phyloP scores from a whole-genome alignment of 179 eudicot species.

The Beta macrorhiza region DNA sequence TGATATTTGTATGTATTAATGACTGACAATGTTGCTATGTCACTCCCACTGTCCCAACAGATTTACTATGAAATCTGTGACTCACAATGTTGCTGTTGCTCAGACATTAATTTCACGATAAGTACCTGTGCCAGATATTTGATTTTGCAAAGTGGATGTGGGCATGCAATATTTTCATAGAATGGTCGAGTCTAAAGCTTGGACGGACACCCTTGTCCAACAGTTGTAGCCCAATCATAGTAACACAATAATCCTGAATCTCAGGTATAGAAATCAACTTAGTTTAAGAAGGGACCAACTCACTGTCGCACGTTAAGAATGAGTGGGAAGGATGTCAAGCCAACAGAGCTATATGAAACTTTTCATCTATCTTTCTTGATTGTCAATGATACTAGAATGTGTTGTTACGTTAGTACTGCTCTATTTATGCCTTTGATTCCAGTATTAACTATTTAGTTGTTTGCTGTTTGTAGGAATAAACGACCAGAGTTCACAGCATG shows the following conservation, averaged over 20 bases:
- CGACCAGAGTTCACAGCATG: slow-evolving; percentile 95
- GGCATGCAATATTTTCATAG: neutral
- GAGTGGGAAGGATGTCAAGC: neutral
- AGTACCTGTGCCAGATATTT: neutral
- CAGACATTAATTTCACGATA: neutral
- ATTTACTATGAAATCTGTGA: neutral
- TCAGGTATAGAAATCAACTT: neutral
- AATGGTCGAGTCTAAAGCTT: neutral
- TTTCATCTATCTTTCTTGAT: neutral
- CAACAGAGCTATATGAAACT: neutral
- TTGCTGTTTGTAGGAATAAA: slow-evolving; percentile 63
- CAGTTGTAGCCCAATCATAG: neutral
- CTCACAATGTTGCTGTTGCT: neutral
- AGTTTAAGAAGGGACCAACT: neutral
- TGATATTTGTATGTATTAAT: neutral
- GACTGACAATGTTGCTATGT: neutral
- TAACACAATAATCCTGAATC: neutral
- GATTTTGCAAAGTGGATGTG: neutral
- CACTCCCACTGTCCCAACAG: neutral
- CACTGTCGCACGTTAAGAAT: too few species aligned
- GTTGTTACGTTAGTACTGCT: neutral
- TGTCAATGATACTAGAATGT: neutral
- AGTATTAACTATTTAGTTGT: slow-evolving; percentile 13
- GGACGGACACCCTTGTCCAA: neutral
- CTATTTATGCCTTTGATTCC: neutral